A percentile compares a stretch with the other conserved stretches of the same genome.
Evolutionary conservation across 345 rosid species (phyloP).

Genomic region (Populus alba): DNA sequence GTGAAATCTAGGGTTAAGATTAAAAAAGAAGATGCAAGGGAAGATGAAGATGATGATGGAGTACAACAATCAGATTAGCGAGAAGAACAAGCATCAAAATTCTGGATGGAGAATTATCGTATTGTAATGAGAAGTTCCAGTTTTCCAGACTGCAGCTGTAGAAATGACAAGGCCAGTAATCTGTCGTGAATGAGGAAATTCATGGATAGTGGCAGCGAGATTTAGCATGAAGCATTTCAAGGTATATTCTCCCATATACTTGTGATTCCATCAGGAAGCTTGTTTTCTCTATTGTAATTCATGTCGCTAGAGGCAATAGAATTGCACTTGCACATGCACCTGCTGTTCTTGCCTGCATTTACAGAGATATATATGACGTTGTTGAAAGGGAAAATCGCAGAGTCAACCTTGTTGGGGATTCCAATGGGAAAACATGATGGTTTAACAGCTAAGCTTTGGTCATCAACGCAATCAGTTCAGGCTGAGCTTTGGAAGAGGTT

Average conservation of each 20-base stretch:
- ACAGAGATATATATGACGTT: constrained; percentile 28
- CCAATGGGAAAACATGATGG: too few species aligned
- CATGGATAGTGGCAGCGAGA: constrained; percentile 28
- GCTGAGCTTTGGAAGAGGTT: constrained; percentile 56
- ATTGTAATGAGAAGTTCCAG: too few species aligned
- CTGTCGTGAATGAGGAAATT: constrained; percentile 14
- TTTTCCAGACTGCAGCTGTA: too few species aligned
- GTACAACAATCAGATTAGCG: too few species aligned
- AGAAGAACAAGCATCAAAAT: too few species aligned
- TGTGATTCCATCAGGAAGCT: background rate
- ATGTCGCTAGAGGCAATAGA: constrained; percentile 31
- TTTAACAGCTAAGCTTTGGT: constrained; percentile 7
- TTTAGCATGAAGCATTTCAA: constrained; percentile 43
- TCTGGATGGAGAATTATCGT: too few species aligned
- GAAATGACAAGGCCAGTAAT: too few species aligned
- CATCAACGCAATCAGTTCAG: constrained; percentile 39
- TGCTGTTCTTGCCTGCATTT: constrained; percentile 38
- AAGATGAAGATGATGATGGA: too few species aligned
- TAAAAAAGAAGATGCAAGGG: too few species aligned
- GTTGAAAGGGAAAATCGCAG: constrained; percentile 17
- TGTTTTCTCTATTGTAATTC: constrained; percentile 26
- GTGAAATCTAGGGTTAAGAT: too few species aligned
- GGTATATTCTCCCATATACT: background rate
- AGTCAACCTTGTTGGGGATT: too few species aligned
- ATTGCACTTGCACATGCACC: constrained; percentile 25